These are phyloP conservation scores for Phanerochaete carnosa DNA, from an alignment of 768 basidiomycete species.

Conservation along the genomic window DNA sequence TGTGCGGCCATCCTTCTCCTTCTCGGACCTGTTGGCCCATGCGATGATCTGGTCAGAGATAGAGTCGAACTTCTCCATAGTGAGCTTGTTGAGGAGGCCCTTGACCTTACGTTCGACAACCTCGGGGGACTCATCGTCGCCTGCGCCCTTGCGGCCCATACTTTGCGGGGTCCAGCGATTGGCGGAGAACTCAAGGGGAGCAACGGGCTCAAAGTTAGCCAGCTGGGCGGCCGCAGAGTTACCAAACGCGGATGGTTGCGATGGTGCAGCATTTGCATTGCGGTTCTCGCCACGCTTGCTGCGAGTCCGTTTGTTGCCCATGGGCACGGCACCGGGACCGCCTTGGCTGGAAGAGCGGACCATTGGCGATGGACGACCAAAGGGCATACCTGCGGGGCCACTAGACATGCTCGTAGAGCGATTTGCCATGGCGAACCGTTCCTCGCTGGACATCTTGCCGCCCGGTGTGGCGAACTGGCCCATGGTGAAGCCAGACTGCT, in stretches of 20 bases:
- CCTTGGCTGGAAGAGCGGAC: constrained; percentile 54
- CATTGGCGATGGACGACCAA: constrained; percentile 53
- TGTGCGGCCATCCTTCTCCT: constrained; percentile 89
- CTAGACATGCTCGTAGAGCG: constrained; percentile 60
- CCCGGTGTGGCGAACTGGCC: constrained; percentile 59
- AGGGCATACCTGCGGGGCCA: constrained; percentile 42
- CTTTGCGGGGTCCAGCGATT: constrained; percentile 75
- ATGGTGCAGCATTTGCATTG: constrained; percentile 37
- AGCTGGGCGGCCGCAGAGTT: not conserved
- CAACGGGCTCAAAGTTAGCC: constrained; percentile 59
- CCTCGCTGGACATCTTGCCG: constrained; percentile 70
- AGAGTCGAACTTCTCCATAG: constrained; percentile 93
- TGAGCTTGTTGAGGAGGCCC: constrained; percentile 88
- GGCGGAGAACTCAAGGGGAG: constrained; percentile 71
- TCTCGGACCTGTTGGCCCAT: constrained; percentile 91
- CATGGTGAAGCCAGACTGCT: constrained; percentile 47
- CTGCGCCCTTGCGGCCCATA: constrained; percentile 42
- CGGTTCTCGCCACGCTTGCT: constrained; percentile 85
- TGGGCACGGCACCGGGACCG: constrained; percentile 44
- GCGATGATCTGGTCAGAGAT: constrained; percentile 92
- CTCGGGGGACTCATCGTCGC: constrained; percentile 69
- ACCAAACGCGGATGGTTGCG: constrained; percentile 13
- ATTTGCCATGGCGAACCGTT: constrained; percentile 53
- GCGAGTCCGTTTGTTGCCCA: constrained; percentile 58
- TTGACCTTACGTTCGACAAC: constrained; percentile 93